A percentile compares a stretch with the other conserved stretches of the same genome.
These are phyloP conservation scores for Sclerotinia sclerotiorum DNA, from an alignment of 2,329 filamentous ascomycete genomes.

Conservation along the genomic window DNA sequence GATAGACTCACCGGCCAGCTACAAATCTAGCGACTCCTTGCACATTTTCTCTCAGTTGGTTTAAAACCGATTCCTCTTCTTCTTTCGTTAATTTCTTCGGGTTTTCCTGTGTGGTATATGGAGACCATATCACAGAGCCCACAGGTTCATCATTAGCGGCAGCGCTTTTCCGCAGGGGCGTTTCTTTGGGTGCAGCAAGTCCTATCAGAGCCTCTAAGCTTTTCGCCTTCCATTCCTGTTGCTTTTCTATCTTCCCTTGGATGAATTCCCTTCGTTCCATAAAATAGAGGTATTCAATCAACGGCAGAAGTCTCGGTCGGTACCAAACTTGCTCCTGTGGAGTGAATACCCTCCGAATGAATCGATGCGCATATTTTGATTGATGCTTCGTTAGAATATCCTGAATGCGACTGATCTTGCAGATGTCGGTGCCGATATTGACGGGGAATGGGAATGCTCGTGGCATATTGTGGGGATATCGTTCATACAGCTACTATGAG, in stretches of 20 bases:
- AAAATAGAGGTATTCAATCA: constrained; percentile 4
- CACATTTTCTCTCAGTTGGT: constrained; percentile 11
- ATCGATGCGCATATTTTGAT: constrained; percentile 14
- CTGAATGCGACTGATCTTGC: constrained; percentile 63
- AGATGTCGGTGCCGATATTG: constrained; percentile 77
- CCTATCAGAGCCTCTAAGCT: constrained; percentile 12
- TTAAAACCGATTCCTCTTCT: constrained; percentile 12
- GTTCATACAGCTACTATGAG: constrained; percentile 12
- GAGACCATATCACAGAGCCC: constrained; percentile 2
- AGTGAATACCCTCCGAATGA: constrained; percentile 28
- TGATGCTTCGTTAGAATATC: constrained; percentile 24
- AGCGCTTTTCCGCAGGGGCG: neutral
- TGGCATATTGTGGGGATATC: constrained; percentile 24
- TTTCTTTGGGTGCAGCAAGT: neutral
- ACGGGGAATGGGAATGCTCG: constrained; percentile 63
- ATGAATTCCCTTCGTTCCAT: constrained; percentile 9
- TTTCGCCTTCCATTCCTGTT: constrained; percentile 7
- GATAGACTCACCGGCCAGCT: constrained; percentile 33
- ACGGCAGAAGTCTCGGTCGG: constrained; percentile 6
- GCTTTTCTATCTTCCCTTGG: constrained; percentile 6
- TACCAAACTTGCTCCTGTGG: constrained; percentile 10
- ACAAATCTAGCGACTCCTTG: constrained; percentile 29
- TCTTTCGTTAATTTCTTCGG: constrained; percentile 6
- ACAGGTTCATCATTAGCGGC: constrained; percentile 1
- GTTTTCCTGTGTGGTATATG: neutral